Conservation (phyloP, 441 rosid genomes). For the Aquilaria agallochum region DNA sequence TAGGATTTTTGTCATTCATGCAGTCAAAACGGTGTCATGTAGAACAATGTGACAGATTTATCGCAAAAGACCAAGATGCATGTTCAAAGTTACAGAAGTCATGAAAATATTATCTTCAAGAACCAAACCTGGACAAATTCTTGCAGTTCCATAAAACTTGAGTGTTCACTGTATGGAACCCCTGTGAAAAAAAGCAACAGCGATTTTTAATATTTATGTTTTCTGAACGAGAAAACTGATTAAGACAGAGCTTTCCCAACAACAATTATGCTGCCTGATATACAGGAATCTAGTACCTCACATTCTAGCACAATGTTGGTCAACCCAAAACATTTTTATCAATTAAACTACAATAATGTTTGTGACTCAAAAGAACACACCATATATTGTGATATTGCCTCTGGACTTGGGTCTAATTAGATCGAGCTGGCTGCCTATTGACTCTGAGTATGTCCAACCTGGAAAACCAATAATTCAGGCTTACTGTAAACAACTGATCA, state of each 20-base stretch:
- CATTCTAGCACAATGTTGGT: no score
- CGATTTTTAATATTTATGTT: no score
- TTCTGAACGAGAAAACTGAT: no score
- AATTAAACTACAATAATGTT: no score
- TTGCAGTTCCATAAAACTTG: slow-evolving; percentile 73
- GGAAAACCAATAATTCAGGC: slow-evolving; percentile 2
- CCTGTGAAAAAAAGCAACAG: slow-evolving; percentile 31
- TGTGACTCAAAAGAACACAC: slow-evolving; percentile 28
- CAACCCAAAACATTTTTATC: no score
- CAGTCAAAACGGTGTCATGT: no score
- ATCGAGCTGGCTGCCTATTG: slow-evolving; percentile 54
- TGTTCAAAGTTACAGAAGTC: not conserved
- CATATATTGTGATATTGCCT: slow-evolving; percentile 66
- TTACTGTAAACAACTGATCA: no score
- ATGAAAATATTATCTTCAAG: slow-evolving; percentile 2
- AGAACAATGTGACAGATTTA: no score
- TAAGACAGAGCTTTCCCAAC: no score
- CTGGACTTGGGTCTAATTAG: slow-evolving; percentile 54
- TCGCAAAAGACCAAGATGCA: no score
- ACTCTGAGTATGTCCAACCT: slow-evolving; percentile 86
- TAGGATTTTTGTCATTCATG: not conserved
- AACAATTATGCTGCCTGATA: no score
- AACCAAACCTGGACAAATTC: slow-evolving; percentile 69
- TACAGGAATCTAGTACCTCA: no score
- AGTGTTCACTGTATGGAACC: slow-evolving; percentile 87